A percentile compares a stretch with the other conserved stretches of the same genome.
Conservation (phyloP, 2,329 filamentous ascomycete species). For the Teratosphaeria zuluensis region DNA sequence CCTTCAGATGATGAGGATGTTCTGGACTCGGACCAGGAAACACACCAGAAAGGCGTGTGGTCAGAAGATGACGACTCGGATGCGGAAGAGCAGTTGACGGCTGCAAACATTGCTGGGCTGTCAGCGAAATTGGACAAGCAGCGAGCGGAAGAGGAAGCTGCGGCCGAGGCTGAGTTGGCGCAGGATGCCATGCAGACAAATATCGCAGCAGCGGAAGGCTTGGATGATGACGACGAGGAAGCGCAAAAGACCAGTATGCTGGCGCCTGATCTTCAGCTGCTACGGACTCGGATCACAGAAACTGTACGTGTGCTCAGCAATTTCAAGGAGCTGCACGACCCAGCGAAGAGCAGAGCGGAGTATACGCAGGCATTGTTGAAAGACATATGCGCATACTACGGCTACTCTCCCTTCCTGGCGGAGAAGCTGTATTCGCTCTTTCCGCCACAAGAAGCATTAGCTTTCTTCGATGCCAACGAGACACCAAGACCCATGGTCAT, state of each 20-base stretch:
- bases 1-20: conserved; percentile 34
- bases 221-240: conserved; percentile 52
- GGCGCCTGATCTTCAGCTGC: conserved; percentile 79
- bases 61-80: conserved; percentile 89
- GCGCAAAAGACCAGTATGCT: conserved; percentile 51
- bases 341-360: conserved; percentile 72
- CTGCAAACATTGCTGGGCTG: conserved; percentile 90
- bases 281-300: conserved; percentile 83
- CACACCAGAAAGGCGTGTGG: conserved; percentile 61
- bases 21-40: conserved; percentile 57
- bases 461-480: conserved; percentile 99
- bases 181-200: conserved; percentile 87
- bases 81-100: conserved; percentile 80
- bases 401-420: conserved; percentile 88
- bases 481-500: conserved; percentile 88
- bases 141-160: conserved; percentile 66
- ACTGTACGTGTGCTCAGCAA: conserved; percentile 86
- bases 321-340: conserved; percentile 71
- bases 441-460: conserved; percentile 84
- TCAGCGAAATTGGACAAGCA: conserved; percentile 75
- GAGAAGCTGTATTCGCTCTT: conserved; percentile 94
- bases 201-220: conserved; percentile 62
- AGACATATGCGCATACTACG: conserved; percentile 94
- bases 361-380: conserved; percentile 79
- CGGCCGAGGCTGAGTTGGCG: conserved; percentile 75